Evolutionary conservation across 2,329 filamentous ascomycete species (phyloP), one percentile per base, ranked within the genome.

Genomic region (Xylariales sp.): DNA sequence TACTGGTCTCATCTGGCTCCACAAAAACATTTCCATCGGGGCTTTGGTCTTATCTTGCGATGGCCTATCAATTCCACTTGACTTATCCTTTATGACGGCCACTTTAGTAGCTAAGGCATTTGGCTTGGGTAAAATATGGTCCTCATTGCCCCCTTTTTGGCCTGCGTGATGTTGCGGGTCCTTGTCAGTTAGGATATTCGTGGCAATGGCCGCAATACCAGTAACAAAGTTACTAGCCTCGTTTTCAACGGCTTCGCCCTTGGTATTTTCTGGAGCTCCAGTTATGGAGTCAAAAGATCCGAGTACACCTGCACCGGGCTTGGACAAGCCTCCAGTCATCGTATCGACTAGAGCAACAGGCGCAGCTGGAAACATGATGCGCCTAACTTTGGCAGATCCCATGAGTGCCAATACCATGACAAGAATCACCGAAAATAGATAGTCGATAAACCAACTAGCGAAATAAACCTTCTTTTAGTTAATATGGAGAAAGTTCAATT

Each of bases 211-310:
- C 12, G 76, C 75, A 43, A 82, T 72, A 19, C 74, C 69, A 29
- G 75, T 71, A 33, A 82, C 73, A 41, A 82, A 69, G 47, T 82
- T 81, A 45, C 51, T 42, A 1, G 51, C 46, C 15, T 50, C 47
- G 18, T 54, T 48, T 16, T 50, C 46, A 5, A 56, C 48, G 4
- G 63, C 61, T 45, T 58, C 50, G 34, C 78, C 78, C 51, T 81
- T 79, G 57, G 78, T 68, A 38, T 76, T 77, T 48, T 83, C 77
- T 0, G 78, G 74, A 4, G 78, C 78, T 15, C 78, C 79, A 3
- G 78, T 82, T 2, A 73, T 68, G 45, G 75, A 79, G 42, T 80
- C 76, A 28, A 71, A 67, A 29, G 75, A 81, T 11, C 77, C 78
- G 2, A 82, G 55, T 1, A 77, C 70, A 12, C 78, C 78, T 29